Evolutionary conservation across 352 stramenopile genomes (phyloP).

Genomic region (Peronosclerospora sorghi): DNA sequence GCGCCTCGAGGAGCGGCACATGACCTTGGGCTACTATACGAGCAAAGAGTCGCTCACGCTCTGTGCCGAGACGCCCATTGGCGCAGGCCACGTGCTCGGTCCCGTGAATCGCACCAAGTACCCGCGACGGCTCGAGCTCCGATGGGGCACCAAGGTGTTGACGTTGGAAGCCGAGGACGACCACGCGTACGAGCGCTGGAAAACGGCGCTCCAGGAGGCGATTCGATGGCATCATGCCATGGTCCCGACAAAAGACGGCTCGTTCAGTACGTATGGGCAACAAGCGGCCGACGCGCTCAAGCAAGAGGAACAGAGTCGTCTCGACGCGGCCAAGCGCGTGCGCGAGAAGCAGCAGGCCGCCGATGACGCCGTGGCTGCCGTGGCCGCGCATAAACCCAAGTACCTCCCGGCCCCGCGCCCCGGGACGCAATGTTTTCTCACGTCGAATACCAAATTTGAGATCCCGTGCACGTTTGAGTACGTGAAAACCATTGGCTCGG

Average conservation of each 20-base stretch:
- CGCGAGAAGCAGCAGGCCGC: conserved; percentile 64
- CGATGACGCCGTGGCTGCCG: conserved; percentile 45
- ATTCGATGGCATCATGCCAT: conserved; percentile 84
- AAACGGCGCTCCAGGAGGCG: conserved; percentile 62
- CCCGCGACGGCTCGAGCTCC: conserved; percentile 52
- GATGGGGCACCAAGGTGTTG: conserved; percentile 62
- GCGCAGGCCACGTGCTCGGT: conserved; percentile 47
- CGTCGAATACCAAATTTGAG: conserved; percentile 77
- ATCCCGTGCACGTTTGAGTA: conserved; percentile 72
- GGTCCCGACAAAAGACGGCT: conserved; percentile 67
- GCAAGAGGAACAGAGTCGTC: conserved; percentile 55
- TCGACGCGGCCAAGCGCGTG: conserved; percentile 64
- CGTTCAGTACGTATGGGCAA: conserved; percentile 72
- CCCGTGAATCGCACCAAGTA: conserved; percentile 39
- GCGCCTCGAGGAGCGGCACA: conserved; percentile 77
- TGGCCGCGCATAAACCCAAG: conserved; percentile 72
- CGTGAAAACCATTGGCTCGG: conserved; percentile 82
- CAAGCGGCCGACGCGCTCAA: conserved; percentile 60
- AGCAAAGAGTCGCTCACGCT: conserved; percentile 72
- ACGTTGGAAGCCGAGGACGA: conserved; percentile 65
- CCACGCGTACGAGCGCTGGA: conserved; percentile 42
- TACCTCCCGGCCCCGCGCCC: conserved; percentile 59
- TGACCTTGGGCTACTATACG: conserved; percentile 82
- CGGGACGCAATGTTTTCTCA: conserved; percentile 74
- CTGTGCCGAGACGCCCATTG: conserved; percentile 77